Evolutionary conservation across 495 filamentous ascomycete genomes (phyloP), one percentile per base, ranked within the genome.

Genomic region (Penicillium steckii): DNA sequence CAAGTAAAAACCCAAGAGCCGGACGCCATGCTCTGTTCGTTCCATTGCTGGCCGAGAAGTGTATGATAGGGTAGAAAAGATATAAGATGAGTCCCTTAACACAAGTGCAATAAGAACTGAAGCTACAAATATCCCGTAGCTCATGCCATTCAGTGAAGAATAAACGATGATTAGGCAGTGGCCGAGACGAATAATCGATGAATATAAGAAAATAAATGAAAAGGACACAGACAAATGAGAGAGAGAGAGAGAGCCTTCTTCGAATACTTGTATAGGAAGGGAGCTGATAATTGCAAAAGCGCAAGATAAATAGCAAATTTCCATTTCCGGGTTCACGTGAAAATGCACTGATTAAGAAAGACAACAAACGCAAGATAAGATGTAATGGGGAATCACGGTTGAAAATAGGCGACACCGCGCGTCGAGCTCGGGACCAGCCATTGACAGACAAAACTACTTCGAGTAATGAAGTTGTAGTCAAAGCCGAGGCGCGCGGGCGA

Each of bases 351-450:
- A 55, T 53, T 52, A 49, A 42, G 12, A 33, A 48, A 40, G 41
- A 60, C 55, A 44, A 50, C 33, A 51, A 26, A 50, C 50, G 38
- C 23, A 46, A 42, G 56, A 46, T 48, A 50, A 55, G 46, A 52
- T 57, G 57, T 55, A 62, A 57, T 58, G 56, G 62, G 64, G 59
- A 67, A 65, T 67, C 61, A 63, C 59, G 54, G 52, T 57, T 32
- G 10, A 58, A 61, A 53, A 50, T 57, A 49, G 40, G 38, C 33
- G 23, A 30, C 44, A 37, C 25, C 25, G 26, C 24, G 37, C 25
- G 29, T 48, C 44, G 22, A 37, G 33, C 33, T 37, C 33, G n/a
- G n/a, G 33, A 37, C 33, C 7, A 37, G 33, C 33, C 33, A 37
- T 37, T 37, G 33, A 37, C 29, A 32, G 8, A 32, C 10, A 4